A percentile compares a stretch with the other conserved stretches of the same genome.
Conservation (phyloP, 306 rosid genomes). For the Casuarina glauca region DNA sequence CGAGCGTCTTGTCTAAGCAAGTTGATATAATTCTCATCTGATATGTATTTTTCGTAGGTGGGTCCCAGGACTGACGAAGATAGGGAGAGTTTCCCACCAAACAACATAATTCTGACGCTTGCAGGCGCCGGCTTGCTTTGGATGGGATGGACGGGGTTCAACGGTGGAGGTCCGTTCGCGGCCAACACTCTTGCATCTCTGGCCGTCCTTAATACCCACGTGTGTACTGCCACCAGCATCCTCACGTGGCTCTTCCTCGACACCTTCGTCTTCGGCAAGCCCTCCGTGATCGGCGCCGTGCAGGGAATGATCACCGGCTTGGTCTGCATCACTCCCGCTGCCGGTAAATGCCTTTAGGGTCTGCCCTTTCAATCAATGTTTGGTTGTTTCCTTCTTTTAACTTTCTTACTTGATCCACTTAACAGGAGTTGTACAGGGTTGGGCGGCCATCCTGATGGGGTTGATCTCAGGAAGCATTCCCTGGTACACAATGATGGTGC, state of each 20-base stretch:
- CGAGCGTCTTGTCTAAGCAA: too few relatives aligned
- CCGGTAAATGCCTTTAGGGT: slow-evolving; percentile 16
- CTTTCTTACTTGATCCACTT: not conserved
- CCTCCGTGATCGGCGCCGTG: slow-evolving; percentile 53
- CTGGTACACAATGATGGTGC: slow-evolving; percentile 56
- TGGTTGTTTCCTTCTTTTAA: too few relatives aligned
- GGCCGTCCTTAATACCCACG: slow-evolving; percentile 56
- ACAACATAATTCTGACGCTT: slow-evolving; percentile 48
- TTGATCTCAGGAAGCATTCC: slow-evolving; percentile 47
- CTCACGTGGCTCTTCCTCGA: slow-evolving; percentile 51
- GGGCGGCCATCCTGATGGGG: slow-evolving; percentile 63
- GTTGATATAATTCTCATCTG: not conserved
- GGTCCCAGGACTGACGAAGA: slow-evolving; percentile 44
- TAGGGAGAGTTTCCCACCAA: slow-evolving; percentile 50
- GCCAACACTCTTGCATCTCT: slow-evolving; percentile 46
- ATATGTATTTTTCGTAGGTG: slow-evolving; percentile 16
- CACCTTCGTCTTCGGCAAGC: slow-evolving; percentile 43
- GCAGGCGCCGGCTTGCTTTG: slow-evolving; percentile 50
- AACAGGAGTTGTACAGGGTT: slow-evolving; percentile 53
- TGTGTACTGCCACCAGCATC: slow-evolving; percentile 47
- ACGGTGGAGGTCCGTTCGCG: slow-evolving; percentile 54
- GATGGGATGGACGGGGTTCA: slow-evolving; percentile 61
- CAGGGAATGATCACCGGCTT: slow-evolving; percentile 53
- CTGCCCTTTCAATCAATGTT: too few relatives aligned
- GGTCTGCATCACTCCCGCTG: slow-evolving; percentile 54